Evolutionary conservation across 768 basidiomycete species (phyloP).

Genomic region (Tricholoma bakamatsutake): DNA sequence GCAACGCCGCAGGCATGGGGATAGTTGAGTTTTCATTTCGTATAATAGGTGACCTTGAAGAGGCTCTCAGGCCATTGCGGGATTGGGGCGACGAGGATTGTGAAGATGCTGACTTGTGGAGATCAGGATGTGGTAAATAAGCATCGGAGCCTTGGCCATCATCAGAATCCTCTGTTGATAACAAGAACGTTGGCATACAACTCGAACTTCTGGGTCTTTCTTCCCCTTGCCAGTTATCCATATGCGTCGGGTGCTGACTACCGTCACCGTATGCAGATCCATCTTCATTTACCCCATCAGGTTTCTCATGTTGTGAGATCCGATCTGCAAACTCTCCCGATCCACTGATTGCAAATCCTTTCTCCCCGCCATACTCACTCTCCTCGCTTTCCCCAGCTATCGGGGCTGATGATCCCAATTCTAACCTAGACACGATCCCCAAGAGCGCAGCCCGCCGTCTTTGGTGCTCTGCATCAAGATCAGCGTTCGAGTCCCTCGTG

Average conservation of each 20-base stretch:
- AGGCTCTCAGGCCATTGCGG: conserved; percentile 4
- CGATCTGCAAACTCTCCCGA: conserved; percentile 16
- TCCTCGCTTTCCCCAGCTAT: conserved; percentile 15
- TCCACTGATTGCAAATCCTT: conserved; percentile 31
- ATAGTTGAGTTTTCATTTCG: conserved; percentile 7
- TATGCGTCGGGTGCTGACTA: neutral
- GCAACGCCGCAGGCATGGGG: conserved; percentile 19
- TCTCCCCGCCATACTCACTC: conserved; percentile 28
- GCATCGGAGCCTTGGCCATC: neutral
- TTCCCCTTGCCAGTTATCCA: conserved; percentile 1
- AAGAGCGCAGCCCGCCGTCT: conserved; percentile 31
- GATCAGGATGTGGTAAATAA: neutral
- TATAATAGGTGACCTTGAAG: conserved; percentile 27
- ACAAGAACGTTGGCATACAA: conserved; percentile 15
- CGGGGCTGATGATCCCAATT: conserved; percentile 1
- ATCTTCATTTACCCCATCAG: neutral
- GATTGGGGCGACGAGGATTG: conserved; percentile 1
- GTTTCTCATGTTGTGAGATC: neutral
- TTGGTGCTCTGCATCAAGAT: conserved; percentile 17
- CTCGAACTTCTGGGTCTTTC: conserved; percentile 21
- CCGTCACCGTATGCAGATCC: conserved; percentile 16
- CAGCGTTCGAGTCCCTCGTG: neutral
- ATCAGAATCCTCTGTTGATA: conserved; percentile 15
- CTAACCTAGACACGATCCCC: conserved; percentile 30
- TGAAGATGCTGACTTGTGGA: conserved; percentile 4